A percentile compares a stretch with the other conserved stretches of the same genome.
Conservation (phyloP, 257 asterid genomes). For the Galeopsis tetrahit region DNA sequence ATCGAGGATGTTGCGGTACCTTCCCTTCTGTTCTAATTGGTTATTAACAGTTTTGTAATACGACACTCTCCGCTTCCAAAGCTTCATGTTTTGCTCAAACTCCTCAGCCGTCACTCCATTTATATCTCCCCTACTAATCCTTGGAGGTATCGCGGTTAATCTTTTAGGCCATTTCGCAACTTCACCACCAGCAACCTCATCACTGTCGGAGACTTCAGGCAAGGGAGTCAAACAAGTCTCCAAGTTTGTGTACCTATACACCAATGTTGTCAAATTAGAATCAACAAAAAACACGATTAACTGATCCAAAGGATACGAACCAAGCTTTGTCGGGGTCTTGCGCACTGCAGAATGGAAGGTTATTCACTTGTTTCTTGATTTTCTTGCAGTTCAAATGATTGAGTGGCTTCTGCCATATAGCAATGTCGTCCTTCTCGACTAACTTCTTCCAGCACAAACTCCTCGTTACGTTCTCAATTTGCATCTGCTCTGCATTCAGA, state of each 20-base stretch:
- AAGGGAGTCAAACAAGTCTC: slow-evolving; percentile 77
- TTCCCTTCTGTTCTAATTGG: slow-evolving; percentile 63
- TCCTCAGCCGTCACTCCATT: slow-evolving; percentile 46
- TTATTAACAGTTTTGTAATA: slow-evolving; percentile 69
- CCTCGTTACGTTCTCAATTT: slow-evolving; percentile 63
- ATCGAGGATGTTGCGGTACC: slow-evolving; percentile 76
- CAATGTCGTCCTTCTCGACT: slow-evolving; percentile 73
- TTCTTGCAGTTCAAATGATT: slow-evolving; percentile 61
- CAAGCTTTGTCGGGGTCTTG: slow-evolving; percentile 74
- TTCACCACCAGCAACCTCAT: slow-evolving; percentile 70
- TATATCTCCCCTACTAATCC: slow-evolving; percentile 62
- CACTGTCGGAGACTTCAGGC: slow-evolving; percentile 59
- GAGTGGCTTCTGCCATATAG: slow-evolving; percentile 83
- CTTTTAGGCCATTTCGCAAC: slow-evolving; percentile 78
- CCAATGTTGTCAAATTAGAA: not conserved
- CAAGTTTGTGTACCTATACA: slow-evolving; percentile 62
- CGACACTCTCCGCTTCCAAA: slow-evolving; percentile 73
- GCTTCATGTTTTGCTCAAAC: slow-evolving; percentile 51
- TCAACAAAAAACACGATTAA: not conserved
- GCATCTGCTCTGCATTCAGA: slow-evolving; percentile 74
- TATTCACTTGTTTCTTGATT: slow-evolving; percentile 11
- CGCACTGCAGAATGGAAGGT: slow-evolving; percentile 52
- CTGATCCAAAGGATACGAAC: slow-evolving; percentile 37
- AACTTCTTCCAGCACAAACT: slow-evolving; percentile 88
- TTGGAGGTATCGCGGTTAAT: slow-evolving; percentile 63